Percentiles rank a stretch among this genome's conserved stretches.
Evolutionary conservation across 805 yeast species (phyloP).

Genomic region (Candida andamanensis): DNA sequence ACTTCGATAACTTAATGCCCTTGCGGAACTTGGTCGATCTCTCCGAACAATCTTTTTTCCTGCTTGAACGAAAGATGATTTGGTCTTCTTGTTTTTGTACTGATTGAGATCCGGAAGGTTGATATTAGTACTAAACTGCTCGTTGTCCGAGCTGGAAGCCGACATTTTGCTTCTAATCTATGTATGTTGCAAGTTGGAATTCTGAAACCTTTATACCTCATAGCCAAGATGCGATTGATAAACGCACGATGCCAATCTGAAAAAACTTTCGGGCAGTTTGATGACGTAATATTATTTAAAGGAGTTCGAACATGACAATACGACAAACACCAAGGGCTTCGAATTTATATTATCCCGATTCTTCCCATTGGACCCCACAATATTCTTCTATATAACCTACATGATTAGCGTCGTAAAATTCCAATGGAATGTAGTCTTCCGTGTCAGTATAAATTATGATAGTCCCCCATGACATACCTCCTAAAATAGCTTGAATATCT

Average conservation of each 20-base stretch:
- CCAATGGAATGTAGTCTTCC: constrained; percentile 54
- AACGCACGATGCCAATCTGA: no score
- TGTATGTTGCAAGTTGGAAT: no score
- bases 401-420: constrained; percentile 47
- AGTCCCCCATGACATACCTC: constrained; percentile 98
- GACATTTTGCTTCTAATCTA: constrained; percentile 1
- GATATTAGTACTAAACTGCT: constrained; percentile 23
- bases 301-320: no score
- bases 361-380: constrained; percentile 87
- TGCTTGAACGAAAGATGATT: constrained; percentile 23
- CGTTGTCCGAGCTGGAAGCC: constrained; percentile 29
- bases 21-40: constrained; percentile 25
- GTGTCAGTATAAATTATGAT: constrained; percentile 74
- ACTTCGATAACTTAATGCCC: constrained; percentile 24
- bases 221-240: no score
- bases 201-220: no score
- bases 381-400: constrained; percentile 82
- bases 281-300: no score
- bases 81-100: constrained; percentile 15
- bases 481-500: constrained; percentile 36
- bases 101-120: constrained; percentile 25
- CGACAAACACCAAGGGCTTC: background rate
- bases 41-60: constrained; percentile 19
- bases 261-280: no score
- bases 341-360: constrained; percentile 13